phyloP scores from a whole-genome alignment of 164 flowering plant genomes.

The Aristolochia contorta region DNA sequence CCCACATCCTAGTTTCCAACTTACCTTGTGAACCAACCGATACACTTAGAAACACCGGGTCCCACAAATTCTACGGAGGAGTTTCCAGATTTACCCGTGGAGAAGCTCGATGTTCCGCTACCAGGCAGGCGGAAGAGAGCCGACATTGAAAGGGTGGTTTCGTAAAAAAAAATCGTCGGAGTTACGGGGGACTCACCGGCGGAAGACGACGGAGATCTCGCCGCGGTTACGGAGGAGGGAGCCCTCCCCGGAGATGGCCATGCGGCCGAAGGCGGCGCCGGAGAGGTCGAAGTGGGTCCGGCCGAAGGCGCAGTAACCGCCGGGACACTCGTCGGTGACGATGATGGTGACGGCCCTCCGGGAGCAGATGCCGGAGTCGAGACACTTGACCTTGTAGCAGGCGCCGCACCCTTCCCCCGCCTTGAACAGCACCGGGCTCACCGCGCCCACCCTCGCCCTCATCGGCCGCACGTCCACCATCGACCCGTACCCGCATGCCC shows the following conservation, averaged over 20 bases:
- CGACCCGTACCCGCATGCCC: slow-evolving; percentile 95
- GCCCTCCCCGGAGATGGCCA: slow-evolving; percentile 66
- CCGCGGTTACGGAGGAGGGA: slow-evolving; percentile 72
- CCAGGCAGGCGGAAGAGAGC: no score
- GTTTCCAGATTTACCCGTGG: no score
- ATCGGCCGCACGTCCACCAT: slow-evolving; percentile 85
- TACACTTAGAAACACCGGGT: no score
- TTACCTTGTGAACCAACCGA: no score
- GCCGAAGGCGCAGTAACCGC: slow-evolving; percentile 54
- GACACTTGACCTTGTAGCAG: slow-evolving; percentile 82
- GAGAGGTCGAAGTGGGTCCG: slow-evolving; percentile 82
- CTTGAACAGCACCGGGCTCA: slow-evolving; percentile 71
- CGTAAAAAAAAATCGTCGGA: no score
- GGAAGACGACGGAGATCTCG: slow-evolving; percentile 50
- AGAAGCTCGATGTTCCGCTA: no score
- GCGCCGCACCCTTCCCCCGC: slow-evolving; percentile 94
- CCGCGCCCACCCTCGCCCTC: slow-evolving; percentile 83
- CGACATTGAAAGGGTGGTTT: no score
- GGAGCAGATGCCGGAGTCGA: slow-evolving; percentile 64
- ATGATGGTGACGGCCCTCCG: slow-evolving; percentile 80
- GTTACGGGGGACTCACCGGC: slow-evolving; percentile 60
- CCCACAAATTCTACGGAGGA: no score
- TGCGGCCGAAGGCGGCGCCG: slow-evolving; percentile 85
- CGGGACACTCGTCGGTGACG: slow-evolving; percentile 91
- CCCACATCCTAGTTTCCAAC: no score